These are phyloP conservation scores for Millerozyma miso DNA, from an alignment of 805 yeast species.

Conservation along the genomic window DNA sequence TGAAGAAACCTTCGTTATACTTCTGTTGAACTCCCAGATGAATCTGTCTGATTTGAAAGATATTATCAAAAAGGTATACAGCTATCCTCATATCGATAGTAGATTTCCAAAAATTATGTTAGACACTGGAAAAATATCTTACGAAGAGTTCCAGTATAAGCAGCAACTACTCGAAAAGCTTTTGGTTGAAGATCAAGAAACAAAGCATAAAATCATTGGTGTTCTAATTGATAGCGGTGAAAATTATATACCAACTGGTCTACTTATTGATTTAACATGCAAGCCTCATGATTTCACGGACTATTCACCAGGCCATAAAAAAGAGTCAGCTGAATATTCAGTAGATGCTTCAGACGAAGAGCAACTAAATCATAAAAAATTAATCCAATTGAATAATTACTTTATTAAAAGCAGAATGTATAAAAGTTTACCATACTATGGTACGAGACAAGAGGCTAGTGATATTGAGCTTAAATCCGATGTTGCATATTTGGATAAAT, in stretches of 20 bases:
- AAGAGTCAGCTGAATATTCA: background rate
- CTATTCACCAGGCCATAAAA: background rate
- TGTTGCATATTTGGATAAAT: background rate
- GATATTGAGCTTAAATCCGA: background rate
- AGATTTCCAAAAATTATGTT: constrained; percentile 21
- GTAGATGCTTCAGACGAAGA: background rate
- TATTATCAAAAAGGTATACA: constrained; percentile 12
- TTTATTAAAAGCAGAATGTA: constrained; percentile 12
- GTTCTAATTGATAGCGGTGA: constrained; percentile 41
- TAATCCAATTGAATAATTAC: constrained; percentile 10
- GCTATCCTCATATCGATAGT: constrained; percentile 10
- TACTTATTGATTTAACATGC: constrained; percentile 5
- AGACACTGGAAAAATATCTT: constrained; percentile 23
- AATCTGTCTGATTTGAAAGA: constrained; percentile 11
- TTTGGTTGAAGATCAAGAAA: constrained; percentile 9
- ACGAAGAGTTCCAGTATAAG: constrained; percentile 12
- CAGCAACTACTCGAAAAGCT: constrained; percentile 10
- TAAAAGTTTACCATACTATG: background rate
- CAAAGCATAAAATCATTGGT: constrained; percentile 26
- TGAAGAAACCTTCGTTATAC: constrained; percentile 43
- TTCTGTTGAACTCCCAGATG: constrained; percentile 21
- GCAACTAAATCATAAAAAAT: background rate
- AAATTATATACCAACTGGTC: constrained; percentile 17
- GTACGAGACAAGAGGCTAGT: background rate
- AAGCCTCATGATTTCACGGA: background rate